Evolutionary conservation across 345 rosid species (phyloP).

Genomic region (Moringa oleifera): DNA sequence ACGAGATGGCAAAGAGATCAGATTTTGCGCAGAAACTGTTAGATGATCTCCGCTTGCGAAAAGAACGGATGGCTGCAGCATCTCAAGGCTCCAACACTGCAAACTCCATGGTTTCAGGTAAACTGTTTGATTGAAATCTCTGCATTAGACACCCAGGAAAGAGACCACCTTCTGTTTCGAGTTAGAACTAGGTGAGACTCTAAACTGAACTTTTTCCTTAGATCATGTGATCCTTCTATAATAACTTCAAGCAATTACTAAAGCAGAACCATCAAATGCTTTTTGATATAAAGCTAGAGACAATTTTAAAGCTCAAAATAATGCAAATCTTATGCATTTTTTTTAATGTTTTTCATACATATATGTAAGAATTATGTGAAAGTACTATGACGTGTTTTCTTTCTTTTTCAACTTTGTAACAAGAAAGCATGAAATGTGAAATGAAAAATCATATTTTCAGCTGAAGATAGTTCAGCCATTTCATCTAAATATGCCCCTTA

Average conservation of each 20-base stretch:
- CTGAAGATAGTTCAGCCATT: too few relatives aligned
- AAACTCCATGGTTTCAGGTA: slow-evolving; percentile 33
- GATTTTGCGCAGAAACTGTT: slow-evolving; percentile 92
- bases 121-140: slow-evolving; percentile 13
- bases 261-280: not conserved
- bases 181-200: not conserved
- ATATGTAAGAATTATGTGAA: not conserved
- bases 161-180: not conserved
- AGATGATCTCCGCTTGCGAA: slow-evolving; percentile 78
- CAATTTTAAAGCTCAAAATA: too few relatives aligned
- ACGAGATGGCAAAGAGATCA: slow-evolving; percentile 65
- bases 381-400: not conserved
- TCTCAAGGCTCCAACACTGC: slow-evolving; percentile 43
- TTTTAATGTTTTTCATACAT: not conserved
- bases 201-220: not conserved
- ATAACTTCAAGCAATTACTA: slow-evolving; percentile 13
- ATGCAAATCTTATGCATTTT: not conserved
- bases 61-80: slow-evolving; percentile 60
- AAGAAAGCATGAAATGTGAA: not conserved
- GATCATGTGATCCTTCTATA: slow-evolving; percentile 10
- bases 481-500: too few relatives aligned
- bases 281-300: too few relatives aligned
- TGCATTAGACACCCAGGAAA: not conserved
- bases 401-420: not conserved
- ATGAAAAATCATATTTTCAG: not conserved